Evolutionary conservation across 2,329 filamentous ascomycete species (phyloP).

Genomic region (Penicillium sp.): DNA sequence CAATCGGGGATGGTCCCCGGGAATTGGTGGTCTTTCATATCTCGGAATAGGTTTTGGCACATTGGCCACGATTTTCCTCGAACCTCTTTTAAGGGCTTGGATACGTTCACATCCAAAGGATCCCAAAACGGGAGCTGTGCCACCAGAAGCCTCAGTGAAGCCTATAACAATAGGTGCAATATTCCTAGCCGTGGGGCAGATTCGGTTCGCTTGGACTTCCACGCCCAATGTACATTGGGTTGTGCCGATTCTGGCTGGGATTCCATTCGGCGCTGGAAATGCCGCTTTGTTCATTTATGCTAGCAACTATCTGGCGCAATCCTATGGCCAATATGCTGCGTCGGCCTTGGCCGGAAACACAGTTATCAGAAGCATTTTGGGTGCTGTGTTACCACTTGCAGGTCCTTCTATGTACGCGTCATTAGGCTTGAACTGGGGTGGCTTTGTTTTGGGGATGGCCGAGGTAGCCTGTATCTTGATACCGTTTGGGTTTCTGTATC

Average conservation of each 20-base stretch:
- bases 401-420: slow-evolving; percentile 69
- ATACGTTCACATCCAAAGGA: slow-evolving; percentile 75
- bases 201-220: slow-evolving; percentile 84
- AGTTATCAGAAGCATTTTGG: slow-evolving; percentile 68
- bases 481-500: slow-evolving; percentile 71
- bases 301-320: slow-evolving; percentile 73
- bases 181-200: slow-evolving; percentile 71
- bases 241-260: slow-evolving; percentile 71
- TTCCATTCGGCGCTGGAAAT: slow-evolving; percentile 79
- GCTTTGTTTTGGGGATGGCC: slow-evolving; percentile 70
- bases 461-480: slow-evolving; percentile 73
- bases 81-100: slow-evolving; percentile 70
- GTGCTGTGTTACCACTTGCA: slow-evolving; percentile 71
- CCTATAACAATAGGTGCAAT: slow-evolving; percentile 77
- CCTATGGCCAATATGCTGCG: slow-evolving; percentile 77
- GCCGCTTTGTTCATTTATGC: slow-evolving; percentile 76
- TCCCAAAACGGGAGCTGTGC: slow-evolving; percentile 67
- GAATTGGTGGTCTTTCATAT: slow-evolving; percentile 74
- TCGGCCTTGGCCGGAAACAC: slow-evolving; percentile 76
- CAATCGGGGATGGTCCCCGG: slow-evolving; percentile 71
- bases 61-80: slow-evolving; percentile 51
- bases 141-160: slow-evolving; percentile 75
- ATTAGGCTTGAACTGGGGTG: slow-evolving; percentile 74
- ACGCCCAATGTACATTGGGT: slow-evolving; percentile 78
- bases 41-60: slow-evolving; percentile 63